Evolutionary conservation across 2,329 filamentous ascomycete species (phyloP).

Genomic region (Aureobasidium leucospermi): DNA sequence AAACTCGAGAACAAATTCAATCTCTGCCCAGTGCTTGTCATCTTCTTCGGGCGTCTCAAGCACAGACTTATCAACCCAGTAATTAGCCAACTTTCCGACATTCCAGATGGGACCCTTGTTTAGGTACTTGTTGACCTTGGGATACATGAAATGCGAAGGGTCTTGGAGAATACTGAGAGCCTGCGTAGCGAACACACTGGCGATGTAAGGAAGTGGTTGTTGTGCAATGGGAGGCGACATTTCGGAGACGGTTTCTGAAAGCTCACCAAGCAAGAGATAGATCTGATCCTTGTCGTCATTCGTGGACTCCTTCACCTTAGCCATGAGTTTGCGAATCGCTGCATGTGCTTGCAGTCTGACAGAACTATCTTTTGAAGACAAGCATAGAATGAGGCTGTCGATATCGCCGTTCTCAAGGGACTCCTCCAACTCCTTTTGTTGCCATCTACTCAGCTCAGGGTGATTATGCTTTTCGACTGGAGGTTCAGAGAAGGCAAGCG

Average conservation of each 20-base stretch:
- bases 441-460: constrained; percentile 54
- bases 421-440: constrained; percentile 68
- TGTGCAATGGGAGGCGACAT: constrained; percentile 37
- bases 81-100: constrained; percentile 45
- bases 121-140: constrained; percentile 78
- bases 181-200: constrained; percentile 67
- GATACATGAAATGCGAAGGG: constrained; percentile 75
- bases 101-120: constrained; percentile 72
- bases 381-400: constrained; percentile 61
- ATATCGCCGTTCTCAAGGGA: constrained; percentile 72
- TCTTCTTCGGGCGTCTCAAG: constrained; percentile 67
- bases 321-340: constrained; percentile 57
- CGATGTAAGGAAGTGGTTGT: constrained; percentile 56
- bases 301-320: constrained; percentile 52
- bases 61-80: constrained; percentile 63
- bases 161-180: constrained; percentile 64
- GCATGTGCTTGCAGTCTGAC: constrained; percentile 72
- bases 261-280: constrained; percentile 71
- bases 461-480: constrained; percentile 38
- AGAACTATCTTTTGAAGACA: constrained; percentile 66
- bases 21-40: constrained; percentile 64
- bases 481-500: constrained; percentile 27
- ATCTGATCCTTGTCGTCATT: constrained; percentile 71
- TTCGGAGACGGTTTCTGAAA: constrained; percentile 63
- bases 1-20: constrained; percentile 66